Evolutionary conservation across 2,329 filamentous ascomycete genomes (phyloP).

Genomic region (Alternaria metachromatica): DNA sequence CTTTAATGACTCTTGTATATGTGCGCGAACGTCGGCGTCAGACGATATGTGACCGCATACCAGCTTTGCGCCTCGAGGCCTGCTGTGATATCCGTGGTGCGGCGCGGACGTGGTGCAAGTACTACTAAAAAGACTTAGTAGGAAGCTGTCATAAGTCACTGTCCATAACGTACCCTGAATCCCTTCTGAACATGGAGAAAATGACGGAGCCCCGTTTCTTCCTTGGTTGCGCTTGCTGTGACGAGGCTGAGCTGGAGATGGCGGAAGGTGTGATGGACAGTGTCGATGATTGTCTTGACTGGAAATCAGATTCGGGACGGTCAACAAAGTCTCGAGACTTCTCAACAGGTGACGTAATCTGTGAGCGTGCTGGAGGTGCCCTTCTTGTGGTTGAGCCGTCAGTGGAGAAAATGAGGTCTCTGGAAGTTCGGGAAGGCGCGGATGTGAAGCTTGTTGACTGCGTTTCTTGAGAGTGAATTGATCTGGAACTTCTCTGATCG

Average conservation of each 20-base stretch:
- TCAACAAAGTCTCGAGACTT: constrained; percentile 24
- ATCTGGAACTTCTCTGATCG: constrained; percentile 42
- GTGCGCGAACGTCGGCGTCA: constrained; percentile 32
- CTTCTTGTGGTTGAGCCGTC: constrained; percentile 29
- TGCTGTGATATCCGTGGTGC: constrained; percentile 32
- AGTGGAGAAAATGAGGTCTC: constrained; percentile 29
- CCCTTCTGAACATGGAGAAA: constrained; percentile 43
- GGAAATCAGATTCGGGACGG: constrained; percentile 18
- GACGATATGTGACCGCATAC: constrained; percentile 43
- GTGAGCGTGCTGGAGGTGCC: constrained; percentile 21
- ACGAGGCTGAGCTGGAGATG: constrained; percentile 31
- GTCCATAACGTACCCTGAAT: constrained; percentile 31
- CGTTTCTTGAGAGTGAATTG: constrained; percentile 44
- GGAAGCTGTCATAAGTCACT: background rate
- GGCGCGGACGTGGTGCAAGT: constrained; percentile 35
- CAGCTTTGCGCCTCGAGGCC: constrained; percentile 32
- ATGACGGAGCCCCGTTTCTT: constrained; percentile 40
- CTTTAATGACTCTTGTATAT: constrained; percentile 46
- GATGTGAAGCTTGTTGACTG: constrained; percentile 46
- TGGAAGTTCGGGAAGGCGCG: constrained; percentile 42
- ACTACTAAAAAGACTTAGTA: constrained; percentile 28
- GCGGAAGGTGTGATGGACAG: constrained; percentile 28
- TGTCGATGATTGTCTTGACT: constrained; percentile 32
- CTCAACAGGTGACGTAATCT: constrained; percentile 28
- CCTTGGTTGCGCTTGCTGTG: constrained; percentile 19